Conservation (phyloP, 2,329 filamentous ascomycete genomes). For the Fusarium anthophilum region DNA sequence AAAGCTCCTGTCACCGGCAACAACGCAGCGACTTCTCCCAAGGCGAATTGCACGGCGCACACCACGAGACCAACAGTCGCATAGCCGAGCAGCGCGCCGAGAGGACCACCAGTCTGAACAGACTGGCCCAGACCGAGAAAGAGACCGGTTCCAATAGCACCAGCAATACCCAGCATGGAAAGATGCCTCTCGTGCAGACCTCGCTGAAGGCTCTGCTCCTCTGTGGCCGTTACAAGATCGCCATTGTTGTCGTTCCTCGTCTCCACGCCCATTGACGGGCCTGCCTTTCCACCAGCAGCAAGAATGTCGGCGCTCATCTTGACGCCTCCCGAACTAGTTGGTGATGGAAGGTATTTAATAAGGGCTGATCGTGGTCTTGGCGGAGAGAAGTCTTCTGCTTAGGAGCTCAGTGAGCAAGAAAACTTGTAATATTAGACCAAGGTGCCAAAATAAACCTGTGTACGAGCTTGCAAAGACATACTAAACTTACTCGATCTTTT, state of each 20-base stretch:
- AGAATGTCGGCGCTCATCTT: constrained; percentile 24
- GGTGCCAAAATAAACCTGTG: background rate
- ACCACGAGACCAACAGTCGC: constrained; percentile 54
- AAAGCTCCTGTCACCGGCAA: constrained; percentile 60
- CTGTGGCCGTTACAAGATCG: constrained; percentile 38
- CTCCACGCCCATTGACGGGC: constrained; percentile 11
- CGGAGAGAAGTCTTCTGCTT: background rate
- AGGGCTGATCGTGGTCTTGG: background rate
- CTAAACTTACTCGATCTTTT: background rate
- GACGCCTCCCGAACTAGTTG: background rate
- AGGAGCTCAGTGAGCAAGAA: background rate
- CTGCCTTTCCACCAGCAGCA: constrained; percentile 11
- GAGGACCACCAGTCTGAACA: constrained; percentile 48
- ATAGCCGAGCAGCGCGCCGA: constrained; percentile 57
- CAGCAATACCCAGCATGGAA: constrained; percentile 63
- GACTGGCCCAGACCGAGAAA: constrained; percentile 54
- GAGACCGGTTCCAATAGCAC: constrained; percentile 58
- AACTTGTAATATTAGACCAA: background rate
- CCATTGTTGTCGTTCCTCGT: background rate
- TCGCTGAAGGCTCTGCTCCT: constrained; percentile 38
- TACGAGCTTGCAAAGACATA: background rate
- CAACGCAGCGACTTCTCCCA: constrained; percentile 61
- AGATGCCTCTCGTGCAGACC: constrained; percentile 50
- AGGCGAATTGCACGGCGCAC: constrained; percentile 58
- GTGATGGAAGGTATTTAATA: background rate